Conservation (phyloP, 2,329 filamentous ascomycete species). For the Teratosphaeria gauchensis region DNA sequence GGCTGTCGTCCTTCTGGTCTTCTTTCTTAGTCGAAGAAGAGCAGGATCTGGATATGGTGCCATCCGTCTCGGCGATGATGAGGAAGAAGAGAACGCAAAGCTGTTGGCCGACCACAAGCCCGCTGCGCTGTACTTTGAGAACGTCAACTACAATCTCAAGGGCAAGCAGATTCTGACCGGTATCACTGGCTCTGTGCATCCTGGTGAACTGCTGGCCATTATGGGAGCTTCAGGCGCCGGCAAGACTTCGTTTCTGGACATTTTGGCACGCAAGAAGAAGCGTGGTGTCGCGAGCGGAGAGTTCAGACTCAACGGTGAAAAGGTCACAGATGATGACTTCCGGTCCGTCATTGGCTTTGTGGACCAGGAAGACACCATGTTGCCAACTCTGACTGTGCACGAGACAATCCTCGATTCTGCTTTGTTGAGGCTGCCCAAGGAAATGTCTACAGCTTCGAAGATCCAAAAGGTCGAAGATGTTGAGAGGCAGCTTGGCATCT, state of each 20-base stretch:
- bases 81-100: conserved; percentile 73
- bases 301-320: conserved; percentile 90
- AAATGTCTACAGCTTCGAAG: conserved; percentile 83
- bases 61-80: conserved; percentile 71
- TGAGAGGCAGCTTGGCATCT: conserved; percentile 89
- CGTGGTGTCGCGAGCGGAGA: conserved; percentile 67
- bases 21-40: conserved; percentile 76
- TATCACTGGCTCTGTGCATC: conserved; percentile 78
- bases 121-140: conserved; percentile 76
- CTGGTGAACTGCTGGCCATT: conserved; percentile 91
- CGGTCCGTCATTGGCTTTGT: conserved; percentile 92
- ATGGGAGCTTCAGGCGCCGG: conserved; percentile 97
- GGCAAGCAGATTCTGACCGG: conserved; percentile 74
- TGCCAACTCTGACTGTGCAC: conserved; percentile 91
- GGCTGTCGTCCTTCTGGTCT: conserved; percentile 70
- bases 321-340: conserved; percentile 73
- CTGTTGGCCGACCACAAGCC: conserved; percentile 89
- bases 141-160: conserved; percentile 78
- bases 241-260: conserved; percentile 95
- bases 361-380: conserved; percentile 95
- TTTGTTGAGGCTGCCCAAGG: conserved; percentile 76
- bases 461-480: conserved; percentile 87
- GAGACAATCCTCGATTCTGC: conserved; percentile 96
- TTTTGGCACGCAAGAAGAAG: conserved; percentile 94
- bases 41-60: conserved; percentile 51